Evolutionary conservation across 768 basidiomycete species (phyloP).

Genomic region (Mrakia hoshinonis): DNA sequence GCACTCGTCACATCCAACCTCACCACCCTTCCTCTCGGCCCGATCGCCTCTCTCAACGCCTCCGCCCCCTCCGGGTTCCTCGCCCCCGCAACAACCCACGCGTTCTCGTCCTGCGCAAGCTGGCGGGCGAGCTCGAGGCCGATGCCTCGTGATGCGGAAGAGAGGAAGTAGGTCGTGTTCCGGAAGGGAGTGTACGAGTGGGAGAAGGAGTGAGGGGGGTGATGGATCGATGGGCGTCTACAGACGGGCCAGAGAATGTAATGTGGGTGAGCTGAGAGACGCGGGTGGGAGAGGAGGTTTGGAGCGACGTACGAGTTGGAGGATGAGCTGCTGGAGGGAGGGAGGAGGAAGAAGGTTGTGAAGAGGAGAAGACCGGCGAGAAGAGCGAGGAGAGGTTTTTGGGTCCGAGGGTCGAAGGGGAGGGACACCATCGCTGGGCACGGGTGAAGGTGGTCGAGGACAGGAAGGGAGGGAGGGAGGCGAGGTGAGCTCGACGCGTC

Average conservation of each 20-base stretch:
- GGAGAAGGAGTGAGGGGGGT: neutral
- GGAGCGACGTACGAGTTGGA: no score
- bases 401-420: no score
- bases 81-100: neutral
- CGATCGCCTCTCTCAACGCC: neutral
- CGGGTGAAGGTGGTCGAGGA: no score
- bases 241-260: neutral
- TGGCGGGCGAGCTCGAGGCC: neutral
- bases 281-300: neutral
- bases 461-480: no score
- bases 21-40: neutral
- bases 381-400: no score
- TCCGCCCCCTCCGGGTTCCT: neutral
- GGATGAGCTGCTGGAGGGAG: no score
- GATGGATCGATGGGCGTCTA: conserved; percentile 1
- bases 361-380: no score
- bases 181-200: neutral
- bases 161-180: conserved; percentile 2
- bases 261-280: no score
- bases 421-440: no score
- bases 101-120: neutral
- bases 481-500: no score
- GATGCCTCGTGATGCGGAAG: neutral
- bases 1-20: neutral
- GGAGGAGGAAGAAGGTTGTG: no score